phyloP scores from a whole-genome alignment of 441 rosid genomes.

The Macaranga tanarius region DNA sequence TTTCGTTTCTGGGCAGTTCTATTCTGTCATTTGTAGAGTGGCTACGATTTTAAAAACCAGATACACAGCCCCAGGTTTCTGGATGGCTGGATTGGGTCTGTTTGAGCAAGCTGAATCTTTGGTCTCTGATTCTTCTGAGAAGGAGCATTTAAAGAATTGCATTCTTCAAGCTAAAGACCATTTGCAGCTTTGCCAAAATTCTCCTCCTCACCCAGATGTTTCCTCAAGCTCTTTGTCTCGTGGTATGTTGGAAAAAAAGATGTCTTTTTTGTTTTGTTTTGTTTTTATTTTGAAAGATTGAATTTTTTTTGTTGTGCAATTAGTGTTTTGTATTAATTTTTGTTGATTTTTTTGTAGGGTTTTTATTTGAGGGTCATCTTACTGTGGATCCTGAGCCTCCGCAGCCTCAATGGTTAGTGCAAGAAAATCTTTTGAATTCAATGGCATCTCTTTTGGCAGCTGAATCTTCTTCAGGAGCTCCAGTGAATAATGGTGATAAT shows the following conservation, averaged over 20 bases:
- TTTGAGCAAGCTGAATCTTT: constrained; percentile 59
- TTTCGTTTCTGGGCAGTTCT: constrained; percentile 47
- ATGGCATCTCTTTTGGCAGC: constrained; percentile 47
- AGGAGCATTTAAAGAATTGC: constrained; percentile 57
- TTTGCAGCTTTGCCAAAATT: constrained; percentile 44
- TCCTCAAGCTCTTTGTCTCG: constrained; percentile 25
- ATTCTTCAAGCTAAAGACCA: constrained; percentile 70
- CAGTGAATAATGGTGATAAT: constrained; percentile 18
- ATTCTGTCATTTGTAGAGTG: constrained; percentile 69
- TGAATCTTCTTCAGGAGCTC: constrained; percentile 57
- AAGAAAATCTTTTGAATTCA: constrained; percentile 60
- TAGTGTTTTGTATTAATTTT: too few species aligned
- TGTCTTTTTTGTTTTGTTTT: too few species aligned
- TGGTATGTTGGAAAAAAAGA: constrained; percentile 33
- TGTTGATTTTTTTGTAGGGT: constrained; percentile 39
- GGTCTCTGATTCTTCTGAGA: constrained; percentile 57
- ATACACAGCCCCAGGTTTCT: constrained; percentile 80
- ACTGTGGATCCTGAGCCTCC: constrained; percentile 95
- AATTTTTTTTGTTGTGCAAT: too few species aligned
- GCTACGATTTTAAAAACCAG: constrained; percentile 77
- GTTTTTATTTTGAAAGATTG: too few species aligned
- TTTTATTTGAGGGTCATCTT: constrained; percentile 87
- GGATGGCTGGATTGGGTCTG: constrained; percentile 72
- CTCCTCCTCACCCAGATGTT: constrained; percentile 35
- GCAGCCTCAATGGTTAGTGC: constrained; percentile 77